Evolutionary conservation across 2,329 filamentous ascomycete genomes (phyloP).

Genomic region (Falciphora oryzae): DNA sequence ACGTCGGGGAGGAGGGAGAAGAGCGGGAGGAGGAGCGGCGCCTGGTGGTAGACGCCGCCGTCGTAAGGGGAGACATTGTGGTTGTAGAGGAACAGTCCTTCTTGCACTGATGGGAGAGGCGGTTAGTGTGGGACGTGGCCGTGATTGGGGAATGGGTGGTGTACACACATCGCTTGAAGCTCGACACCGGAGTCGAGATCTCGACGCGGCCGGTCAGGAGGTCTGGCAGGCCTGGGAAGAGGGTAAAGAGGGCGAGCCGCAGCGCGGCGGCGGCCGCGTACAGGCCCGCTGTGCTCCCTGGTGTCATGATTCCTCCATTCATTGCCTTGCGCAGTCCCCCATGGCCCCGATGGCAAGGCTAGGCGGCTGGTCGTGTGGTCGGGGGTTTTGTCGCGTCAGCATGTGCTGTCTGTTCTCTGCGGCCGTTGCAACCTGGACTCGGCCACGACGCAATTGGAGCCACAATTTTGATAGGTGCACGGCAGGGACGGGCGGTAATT

Average conservation of each 20-base stretch:
- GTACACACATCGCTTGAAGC: constrained; percentile 86
- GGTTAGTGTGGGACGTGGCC: not conserved
- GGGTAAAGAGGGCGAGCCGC: constrained; percentile 70
- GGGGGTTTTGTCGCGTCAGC: not conserved
- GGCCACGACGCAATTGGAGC: not conserved
- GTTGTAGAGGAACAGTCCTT: constrained; percentile 92
- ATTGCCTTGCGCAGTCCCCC: constrained; percentile 11
- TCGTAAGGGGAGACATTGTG: constrained; percentile 97
- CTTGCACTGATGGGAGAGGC: constrained; percentile 61
- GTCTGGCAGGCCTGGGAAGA: constrained; percentile 78
- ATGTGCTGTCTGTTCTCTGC: not conserved
- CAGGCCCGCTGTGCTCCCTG: constrained; percentile 52
- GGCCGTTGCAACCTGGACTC: no score
- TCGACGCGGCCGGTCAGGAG: constrained; percentile 88
- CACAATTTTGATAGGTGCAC: constrained; percentile 1
- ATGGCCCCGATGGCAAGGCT: not conserved
- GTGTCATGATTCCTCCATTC: constrained; percentile 18
- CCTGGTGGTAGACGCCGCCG: constrained; percentile 77
- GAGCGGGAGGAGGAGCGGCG: constrained; percentile 82
- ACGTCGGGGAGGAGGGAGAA: constrained; percentile 81
- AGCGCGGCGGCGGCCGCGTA: constrained; percentile 72
- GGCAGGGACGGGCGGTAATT: not conserved
- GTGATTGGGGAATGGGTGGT: not conserved
- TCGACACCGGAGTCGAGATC: constrained; percentile 93
- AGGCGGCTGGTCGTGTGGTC: not conserved